Conservation (phyloP, 305 asterid genomes). For the Solanum hybrid region DNA sequence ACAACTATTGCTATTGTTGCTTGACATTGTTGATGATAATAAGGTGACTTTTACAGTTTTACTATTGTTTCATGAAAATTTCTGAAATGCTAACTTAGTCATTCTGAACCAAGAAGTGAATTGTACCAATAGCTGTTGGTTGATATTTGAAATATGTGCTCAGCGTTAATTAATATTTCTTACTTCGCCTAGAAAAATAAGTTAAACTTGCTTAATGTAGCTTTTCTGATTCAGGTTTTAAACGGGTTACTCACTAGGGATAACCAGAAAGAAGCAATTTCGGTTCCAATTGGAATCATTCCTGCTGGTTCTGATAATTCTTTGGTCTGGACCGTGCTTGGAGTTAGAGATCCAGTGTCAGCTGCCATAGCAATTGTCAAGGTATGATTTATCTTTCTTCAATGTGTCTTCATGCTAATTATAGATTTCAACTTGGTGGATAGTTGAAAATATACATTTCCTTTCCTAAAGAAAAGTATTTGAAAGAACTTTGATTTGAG, state of each 20-base stretch:
- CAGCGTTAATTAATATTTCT: neutral
- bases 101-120: neutral
- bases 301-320: conserved; percentile 99
- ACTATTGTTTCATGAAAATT: neutral
- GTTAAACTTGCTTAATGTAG: neutral
- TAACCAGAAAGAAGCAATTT: conserved; percentile 91
- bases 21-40: neutral
- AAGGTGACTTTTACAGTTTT: neutral
- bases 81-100: neutral
- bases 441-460: neutral
- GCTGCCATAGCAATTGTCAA: conserved; percentile 90
- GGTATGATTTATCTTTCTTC: conserved; percentile 28
- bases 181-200: neutral
- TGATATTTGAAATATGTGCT: neutral
- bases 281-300: conserved; percentile 86
- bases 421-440: neutral
- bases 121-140: neutral
- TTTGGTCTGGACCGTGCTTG: conserved; percentile 94
- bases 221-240: conserved; percentile 54
- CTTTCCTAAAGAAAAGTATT: neutral
- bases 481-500: neutral
- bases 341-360: conserved; percentile 88
- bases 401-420: neutral
- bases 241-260: conserved; percentile 90
- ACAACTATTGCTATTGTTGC: neutral